phyloP scores from a whole-genome alignment of 2,329 filamentous ascomycete genomes.

The Fusarium sp. region DNA sequence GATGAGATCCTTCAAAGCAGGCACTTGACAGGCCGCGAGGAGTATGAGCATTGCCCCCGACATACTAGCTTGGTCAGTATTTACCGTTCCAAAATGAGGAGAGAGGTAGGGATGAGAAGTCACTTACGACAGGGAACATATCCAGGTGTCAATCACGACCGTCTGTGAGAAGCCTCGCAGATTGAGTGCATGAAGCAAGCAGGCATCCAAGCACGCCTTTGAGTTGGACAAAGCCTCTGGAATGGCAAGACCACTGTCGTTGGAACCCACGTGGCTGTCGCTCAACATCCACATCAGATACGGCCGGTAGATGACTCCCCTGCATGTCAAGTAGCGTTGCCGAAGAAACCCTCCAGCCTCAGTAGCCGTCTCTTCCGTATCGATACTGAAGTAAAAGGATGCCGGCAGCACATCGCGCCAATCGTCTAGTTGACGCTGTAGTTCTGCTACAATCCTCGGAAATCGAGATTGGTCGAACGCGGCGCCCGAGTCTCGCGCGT shows the following conservation, averaged over 20 bases:
- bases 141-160: slow-evolving; percentile 66
- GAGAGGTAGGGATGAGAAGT: rapidly evolving
- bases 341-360: slow-evolving; percentile 61
- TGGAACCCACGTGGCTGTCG: slow-evolving; percentile 46
- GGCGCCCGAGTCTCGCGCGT: slow-evolving; percentile 59
- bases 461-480: slow-evolving; percentile 59
- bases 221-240: slow-evolving; percentile 56
- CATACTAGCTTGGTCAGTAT: slow-evolving; percentile 51
- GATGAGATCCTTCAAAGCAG: slow-evolving; percentile 53
- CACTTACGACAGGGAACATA: slow-evolving; percentile 64
- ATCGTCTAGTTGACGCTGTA: slow-evolving; percentile 62
- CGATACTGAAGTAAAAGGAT: slow-evolving; percentile 56
- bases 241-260: slow-evolving; percentile 39
- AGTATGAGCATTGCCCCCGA: slow-evolving; percentile 62
- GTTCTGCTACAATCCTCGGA: slow-evolving; percentile 60
- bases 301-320: slow-evolving; percentile 64
- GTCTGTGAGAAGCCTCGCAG: slow-evolving; percentile 62
- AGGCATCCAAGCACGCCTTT: slow-evolving; percentile 60
- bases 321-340: slow-evolving; percentile 64
- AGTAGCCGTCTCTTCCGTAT: slow-evolving; percentile 46
- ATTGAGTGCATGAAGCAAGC: slow-evolving; percentile 62
- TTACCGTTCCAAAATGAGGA: rapidly evolving
- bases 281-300: slow-evolving; percentile 63
- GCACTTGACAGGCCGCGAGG: slow-evolving; percentile 58
- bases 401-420: slow-evolving; percentile 61